A percentile compares a stretch with the other conserved stretches of the same genome.
These are phyloP conservation scores for Zoysia pacifica DNA, from an alignment of 176 grass and related monocot genomes.

Conservation along the genomic window DNA sequence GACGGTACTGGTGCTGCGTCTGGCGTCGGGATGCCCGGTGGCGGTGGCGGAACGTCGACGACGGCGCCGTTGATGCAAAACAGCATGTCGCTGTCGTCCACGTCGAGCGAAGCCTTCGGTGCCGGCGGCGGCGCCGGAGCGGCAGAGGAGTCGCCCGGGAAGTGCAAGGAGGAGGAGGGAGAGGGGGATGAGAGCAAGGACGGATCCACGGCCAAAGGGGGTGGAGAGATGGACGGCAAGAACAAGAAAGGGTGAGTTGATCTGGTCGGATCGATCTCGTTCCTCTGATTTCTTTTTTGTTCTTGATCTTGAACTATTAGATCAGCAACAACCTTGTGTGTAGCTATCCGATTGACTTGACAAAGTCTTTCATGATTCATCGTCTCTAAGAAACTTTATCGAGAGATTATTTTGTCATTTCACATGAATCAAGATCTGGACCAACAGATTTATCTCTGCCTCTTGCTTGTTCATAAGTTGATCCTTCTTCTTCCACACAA, in stretches of 20 bases:
- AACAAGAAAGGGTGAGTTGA: constrained; percentile 75
- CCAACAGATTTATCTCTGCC: neutral
- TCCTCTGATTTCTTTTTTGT: neutral
- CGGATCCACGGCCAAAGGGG: constrained; percentile 24
- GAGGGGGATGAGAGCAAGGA: constrained; percentile 53
- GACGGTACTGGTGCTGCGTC: neutral
- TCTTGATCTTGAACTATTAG: constrained; percentile 9
- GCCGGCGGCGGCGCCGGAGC: constrained; percentile 4
- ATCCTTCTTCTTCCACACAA: neutral
- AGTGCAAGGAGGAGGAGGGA: constrained; percentile 53
- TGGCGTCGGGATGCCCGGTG: constrained; percentile 1
- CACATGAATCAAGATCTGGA: constrained; percentile 21
- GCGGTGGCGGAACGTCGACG: neutral
- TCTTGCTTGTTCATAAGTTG: neutral
- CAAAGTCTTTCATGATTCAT: constrained; percentile 4
- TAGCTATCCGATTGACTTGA: neutral
- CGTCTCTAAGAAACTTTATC: neutral
- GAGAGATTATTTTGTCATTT: neutral
- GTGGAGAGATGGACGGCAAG: constrained; percentile 54
- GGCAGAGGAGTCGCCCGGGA: constrained; percentile 32
- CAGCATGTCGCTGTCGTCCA: constrained; percentile 64
- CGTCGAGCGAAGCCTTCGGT: constrained; percentile 68
- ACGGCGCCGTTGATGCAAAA: constrained; percentile 57
- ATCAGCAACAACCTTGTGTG: neutral
- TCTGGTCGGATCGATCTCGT: constrained; percentile 17